Conservation (phyloP, 1,284 basidiomycete genomes). For the Pseudozyma flocculosa region DNA sequence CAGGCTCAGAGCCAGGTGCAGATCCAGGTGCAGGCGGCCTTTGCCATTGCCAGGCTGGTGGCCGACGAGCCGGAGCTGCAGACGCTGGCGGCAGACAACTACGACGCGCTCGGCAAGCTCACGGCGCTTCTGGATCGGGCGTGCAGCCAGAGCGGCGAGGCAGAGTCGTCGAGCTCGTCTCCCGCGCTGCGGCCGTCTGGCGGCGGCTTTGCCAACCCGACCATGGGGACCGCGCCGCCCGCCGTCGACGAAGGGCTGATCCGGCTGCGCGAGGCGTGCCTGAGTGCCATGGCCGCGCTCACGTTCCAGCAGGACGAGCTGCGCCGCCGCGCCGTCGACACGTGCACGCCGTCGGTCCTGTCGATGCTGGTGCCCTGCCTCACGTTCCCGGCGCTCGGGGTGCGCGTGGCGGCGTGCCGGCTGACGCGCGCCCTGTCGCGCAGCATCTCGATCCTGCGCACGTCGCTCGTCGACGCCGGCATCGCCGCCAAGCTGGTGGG, state of each 20-base stretch:
- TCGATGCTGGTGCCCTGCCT: conserved; percentile 37
- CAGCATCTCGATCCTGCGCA: conserved; percentile 48
- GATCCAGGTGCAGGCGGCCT: conserved; percentile 45
- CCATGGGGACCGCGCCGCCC: conserved; percentile 18
- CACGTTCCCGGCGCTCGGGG: conserved; percentile 35
- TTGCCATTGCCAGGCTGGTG: conserved; percentile 45
- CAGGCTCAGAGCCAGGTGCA: conserved; percentile 20
- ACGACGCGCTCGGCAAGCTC: conserved; percentile 32
- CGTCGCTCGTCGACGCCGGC: conserved; percentile 48
- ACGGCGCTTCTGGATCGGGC: conserved; percentile 27
- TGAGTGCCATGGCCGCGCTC: conserved; percentile 43
- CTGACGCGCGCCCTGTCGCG: conserved; percentile 45
- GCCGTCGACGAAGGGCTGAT: conserved; percentile 31
- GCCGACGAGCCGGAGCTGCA: conserved; percentile 42
- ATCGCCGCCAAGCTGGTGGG: conserved; percentile 40
- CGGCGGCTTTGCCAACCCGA: conserved; percentile 9
- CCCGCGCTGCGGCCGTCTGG: conserved; percentile 7
- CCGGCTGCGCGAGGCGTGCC: conserved; percentile 42
- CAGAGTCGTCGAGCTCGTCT: neutral
- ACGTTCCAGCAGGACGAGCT: conserved; percentile 46
- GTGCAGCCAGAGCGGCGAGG: conserved; percentile 5
- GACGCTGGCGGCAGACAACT: conserved; percentile 31
- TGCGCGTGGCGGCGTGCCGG: conserved; percentile 47
- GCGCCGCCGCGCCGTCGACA: conserved; percentile 39
- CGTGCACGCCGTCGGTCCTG: conserved; percentile 36